A percentile compares a stretch with the other conserved stretches of the same genome.
Conservation (phyloP, 2,329 filamentous ascomycete genomes). For the Fusarium sp. region DNA sequence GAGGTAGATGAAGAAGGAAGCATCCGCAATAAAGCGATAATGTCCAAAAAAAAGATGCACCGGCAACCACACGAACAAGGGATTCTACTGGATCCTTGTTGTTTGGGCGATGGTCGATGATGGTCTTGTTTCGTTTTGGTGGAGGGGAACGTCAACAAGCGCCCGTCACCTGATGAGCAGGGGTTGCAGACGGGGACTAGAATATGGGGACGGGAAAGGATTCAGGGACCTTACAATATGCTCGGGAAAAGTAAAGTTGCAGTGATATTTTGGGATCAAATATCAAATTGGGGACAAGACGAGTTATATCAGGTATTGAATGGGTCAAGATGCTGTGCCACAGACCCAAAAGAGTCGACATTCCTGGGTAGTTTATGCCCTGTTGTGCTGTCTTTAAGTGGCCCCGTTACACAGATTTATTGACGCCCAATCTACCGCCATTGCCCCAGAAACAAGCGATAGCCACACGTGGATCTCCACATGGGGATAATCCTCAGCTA, state of each 20-base stretch:
- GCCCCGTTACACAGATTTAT: constrained; percentile 35
- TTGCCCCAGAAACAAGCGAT: constrained; percentile 46
- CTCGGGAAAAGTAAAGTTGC: background rate
- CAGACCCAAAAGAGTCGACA: constrained; percentile 4
- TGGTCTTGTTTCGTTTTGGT: constrained; percentile 33
- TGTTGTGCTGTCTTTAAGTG: constrained; percentile 41
- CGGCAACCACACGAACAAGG: constrained; percentile 4
- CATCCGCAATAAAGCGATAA: constrained; percentile 24
- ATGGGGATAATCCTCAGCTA: too few species aligned
- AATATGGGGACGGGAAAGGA: constrained; percentile 17
- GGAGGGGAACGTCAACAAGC: constrained; percentile 47
- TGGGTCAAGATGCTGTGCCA: constrained; percentile 18
- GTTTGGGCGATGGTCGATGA: constrained; percentile 31
- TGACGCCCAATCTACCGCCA: constrained; percentile 45
- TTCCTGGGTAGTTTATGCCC: constrained; percentile 11
- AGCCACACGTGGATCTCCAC: constrained; percentile 14
- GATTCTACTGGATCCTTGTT: constrained; percentile 40
- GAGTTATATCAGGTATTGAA: constrained; percentile 19
- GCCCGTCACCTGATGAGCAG: constrained; percentile 45
- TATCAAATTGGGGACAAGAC: constrained; percentile 16
- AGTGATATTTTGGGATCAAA: background rate
- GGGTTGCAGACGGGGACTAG: constrained; percentile 27
- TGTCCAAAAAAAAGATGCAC: constrained; percentile 23
- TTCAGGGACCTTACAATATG: constrained; percentile 20
- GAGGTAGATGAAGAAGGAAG: constrained; percentile 28